Evolutionary conservation across 441 rosid genomes (phyloP), one percentile per base, ranked within the genome.

Genomic region (Populus hybrid): DNA sequence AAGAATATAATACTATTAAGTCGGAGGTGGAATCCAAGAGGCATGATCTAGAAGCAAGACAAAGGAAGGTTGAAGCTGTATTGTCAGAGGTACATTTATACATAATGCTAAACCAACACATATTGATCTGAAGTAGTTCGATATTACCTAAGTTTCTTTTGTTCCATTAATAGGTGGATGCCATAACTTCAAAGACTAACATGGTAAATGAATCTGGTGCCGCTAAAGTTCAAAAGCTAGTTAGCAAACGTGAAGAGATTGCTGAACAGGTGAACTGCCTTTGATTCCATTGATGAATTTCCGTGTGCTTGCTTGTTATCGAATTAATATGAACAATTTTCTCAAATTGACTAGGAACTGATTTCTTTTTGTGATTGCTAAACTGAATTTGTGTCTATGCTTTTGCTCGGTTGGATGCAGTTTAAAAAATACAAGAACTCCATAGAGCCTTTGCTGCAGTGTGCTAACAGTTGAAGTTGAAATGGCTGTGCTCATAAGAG

Each of bases 21-120:
- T 26, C 78, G 77, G 89, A 90, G 71, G 87, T 88, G 50, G 93
- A 88, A 83, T 90, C 93, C 66, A 85, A 36, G 85, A 92, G 89
- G 86, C 83, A 20, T 65, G 88, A 90, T 38, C 92, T 95, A 76
- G 91, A 91, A 81, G 82, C 79, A 75, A 90, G 97, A 78, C 98
- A 90, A 79, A 87, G 74, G 80, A 85, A 89, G 75, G 90, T 92
- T 72, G 98, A 90, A 87, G 84, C 89, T 80, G 81, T 90, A 12
- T 80, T 92, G 67, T 87, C 89, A 67, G 88, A 86, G 94, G 99
- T 91, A 87, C 14, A 16, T 68, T 57, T 32, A 46, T 59, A 20
- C 67, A 74, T 10, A 70, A 12, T 42, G 65, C 46, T 5, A 40
- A 36, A 32, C 67, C 28, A 72, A 70, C 28, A 63, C 26, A 24